Evolutionary conservation across 176 grass and related monocot species (phyloP), one percentile per base, ranked within the genome.

Genomic region (Oropetium thomaeum): DNA sequence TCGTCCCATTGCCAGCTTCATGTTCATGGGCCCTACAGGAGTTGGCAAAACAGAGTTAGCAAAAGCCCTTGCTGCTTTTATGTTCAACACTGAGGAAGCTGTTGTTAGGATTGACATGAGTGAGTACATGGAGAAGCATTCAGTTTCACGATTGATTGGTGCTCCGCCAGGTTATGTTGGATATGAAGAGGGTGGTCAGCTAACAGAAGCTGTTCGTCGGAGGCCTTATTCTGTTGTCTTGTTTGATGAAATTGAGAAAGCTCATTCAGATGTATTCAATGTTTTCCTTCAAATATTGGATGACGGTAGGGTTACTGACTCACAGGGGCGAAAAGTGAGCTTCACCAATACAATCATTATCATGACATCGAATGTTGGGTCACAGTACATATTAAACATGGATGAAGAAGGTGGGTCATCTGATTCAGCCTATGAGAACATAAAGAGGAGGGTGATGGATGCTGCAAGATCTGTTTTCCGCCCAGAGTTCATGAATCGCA

Each of bases 11-110:
- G 91, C 96, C 27, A 95, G 96, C 58, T 99, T 99, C 89, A 99
- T 99, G 96, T 99, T 99, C 91, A 95, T 99, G 96, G 96, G 91
- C 20, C 96, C 96, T 51, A 99, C 96, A n/a, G 91, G 96, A 76
- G 96, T 99, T 62, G 96, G 96, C 67, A 99, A 99, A 92, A 99
- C 96, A 27, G 96, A 99, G 69, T 67, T 99, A 69, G 96, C 96
- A 0, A 99, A 99, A 81, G 82, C 96, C 33, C 96, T 99, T 62
- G 89, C 96, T 69, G 62, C 91, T 78, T 99, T 91, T 73, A 92
- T 99, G 89, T 99, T 99, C 65, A 99, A 95, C 76, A 95, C 96
- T 15, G 96, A 99, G 75, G 96, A 99, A 82, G 91, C 96, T 85
- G 78, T 99, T 83, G 84, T 99, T 54, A 85, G 96, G 89, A 99